Evolutionary conservation across 192 early-diverging fungal genomes (phyloP).

Genomic region (Lobosporangium transversale): DNA sequence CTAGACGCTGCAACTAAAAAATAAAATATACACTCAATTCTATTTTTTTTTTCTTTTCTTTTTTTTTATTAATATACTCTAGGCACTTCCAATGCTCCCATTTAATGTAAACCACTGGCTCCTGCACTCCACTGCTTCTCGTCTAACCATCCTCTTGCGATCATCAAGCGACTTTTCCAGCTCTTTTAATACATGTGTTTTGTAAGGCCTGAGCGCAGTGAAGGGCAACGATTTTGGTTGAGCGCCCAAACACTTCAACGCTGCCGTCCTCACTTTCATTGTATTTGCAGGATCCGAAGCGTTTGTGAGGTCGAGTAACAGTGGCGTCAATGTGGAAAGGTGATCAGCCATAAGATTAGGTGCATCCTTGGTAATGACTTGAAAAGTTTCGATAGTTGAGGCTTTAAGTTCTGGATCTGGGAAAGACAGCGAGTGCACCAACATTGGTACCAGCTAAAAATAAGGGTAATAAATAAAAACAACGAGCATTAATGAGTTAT

Average conservation of each 20-base stretch:
- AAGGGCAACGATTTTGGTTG: constrained; percentile 72
- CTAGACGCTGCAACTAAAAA: no score
- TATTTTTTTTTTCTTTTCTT: neutral
- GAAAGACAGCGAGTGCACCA: constrained; percentile 78
- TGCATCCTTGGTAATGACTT: constrained; percentile 75
- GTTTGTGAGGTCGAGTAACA: constrained; percentile 53
- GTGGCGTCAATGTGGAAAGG: constrained; percentile 53
- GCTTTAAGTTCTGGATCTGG: constrained; percentile 73
- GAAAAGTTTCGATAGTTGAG: constrained; percentile 81
- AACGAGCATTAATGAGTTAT: no score
- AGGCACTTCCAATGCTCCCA: constrained; percentile 40
- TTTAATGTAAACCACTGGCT: constrained; percentile 78
- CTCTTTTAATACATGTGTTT: constrained; percentile 68
- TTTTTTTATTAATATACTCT: no score
- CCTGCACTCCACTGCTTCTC: constrained; percentile 87
- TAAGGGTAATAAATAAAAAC: constrained; percentile 6
- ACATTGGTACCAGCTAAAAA: constrained; percentile 75
- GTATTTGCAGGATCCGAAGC: constrained; percentile 49
- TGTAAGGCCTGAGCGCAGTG: constrained; percentile 68
- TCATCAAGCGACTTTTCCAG: constrained; percentile 83
- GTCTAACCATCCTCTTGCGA: constrained; percentile 85
- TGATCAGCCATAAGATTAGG: constrained; percentile 72
- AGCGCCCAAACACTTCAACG: constrained; percentile 74
- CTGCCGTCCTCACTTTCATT: constrained; percentile 74
- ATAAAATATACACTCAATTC: neutral